A percentile compares a stretch with the other conserved stretches of the same genome.
Conservation (phyloP, 805 yeast genomes). For the Teunomyces funiuensis region DNA sequence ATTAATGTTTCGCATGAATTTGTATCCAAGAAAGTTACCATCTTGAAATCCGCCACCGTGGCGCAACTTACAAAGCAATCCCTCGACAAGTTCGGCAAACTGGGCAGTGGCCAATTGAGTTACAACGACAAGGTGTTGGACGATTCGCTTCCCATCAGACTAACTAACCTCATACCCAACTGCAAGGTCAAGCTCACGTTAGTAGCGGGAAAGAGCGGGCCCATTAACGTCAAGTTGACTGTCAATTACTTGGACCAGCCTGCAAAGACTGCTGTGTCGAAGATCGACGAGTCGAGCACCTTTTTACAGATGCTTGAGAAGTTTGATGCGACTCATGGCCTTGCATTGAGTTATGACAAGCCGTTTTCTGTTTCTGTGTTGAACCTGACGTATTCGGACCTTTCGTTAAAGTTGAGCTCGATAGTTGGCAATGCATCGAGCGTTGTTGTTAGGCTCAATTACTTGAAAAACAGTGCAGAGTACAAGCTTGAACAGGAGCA, state of each 20-base stretch:
- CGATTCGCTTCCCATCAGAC: slow-evolving; percentile 30
- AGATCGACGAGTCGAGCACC: slow-evolving; percentile 12
- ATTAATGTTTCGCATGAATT: slow-evolving; percentile 20
- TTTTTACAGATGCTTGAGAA: slow-evolving; percentile 21
- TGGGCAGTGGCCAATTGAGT: slow-evolving; percentile 23
- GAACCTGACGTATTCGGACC: neutral
- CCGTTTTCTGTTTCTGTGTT: neutral
- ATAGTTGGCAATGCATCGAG: slow-evolving; percentile 21
- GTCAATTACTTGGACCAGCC: slow-evolving; percentile 8
- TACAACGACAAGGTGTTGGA: slow-evolving; percentile 33
- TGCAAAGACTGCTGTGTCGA: slow-evolving; percentile 7
- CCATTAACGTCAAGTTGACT: slow-evolving; percentile 18
- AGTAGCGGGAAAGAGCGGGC: slow-evolving; percentile 1
- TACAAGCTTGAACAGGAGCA: slow-evolving; percentile 22
- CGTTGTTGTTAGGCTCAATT: slow-evolving; percentile 26
- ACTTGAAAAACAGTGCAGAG: slow-evolving; percentile 13
- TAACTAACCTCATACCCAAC: slow-evolving; percentile 33
- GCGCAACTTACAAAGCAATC: slow-evolving; percentile 23
- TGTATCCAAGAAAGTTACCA: slow-evolving; percentile 27
- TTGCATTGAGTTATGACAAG: slow-evolving; percentile 9
- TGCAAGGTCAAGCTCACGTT: slow-evolving; percentile 28
- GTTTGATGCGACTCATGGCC: slow-evolving; percentile 17
- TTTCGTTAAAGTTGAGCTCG: slow-evolving; percentile 12
- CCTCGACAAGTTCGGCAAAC: slow-evolving; percentile 27
- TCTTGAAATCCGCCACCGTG: slow-evolving; percentile 25